phyloP scores from a whole-genome alignment of 1,284 basidiomycete species.

The Pseudozyma sp. region DNA sequence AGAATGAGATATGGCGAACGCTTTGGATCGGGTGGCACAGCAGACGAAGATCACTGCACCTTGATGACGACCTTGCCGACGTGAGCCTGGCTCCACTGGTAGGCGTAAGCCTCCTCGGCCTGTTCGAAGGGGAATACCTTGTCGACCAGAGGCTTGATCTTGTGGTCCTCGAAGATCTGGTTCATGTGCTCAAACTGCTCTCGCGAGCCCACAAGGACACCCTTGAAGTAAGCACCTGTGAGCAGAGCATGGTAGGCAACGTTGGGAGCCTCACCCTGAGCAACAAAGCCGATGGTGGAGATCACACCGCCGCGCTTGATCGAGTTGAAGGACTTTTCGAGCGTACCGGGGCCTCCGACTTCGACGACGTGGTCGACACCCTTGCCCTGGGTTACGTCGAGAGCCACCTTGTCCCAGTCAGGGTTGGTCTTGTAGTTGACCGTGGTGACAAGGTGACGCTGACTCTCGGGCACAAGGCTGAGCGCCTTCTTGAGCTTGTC shows the following conservation, averaged over 20 bases:
- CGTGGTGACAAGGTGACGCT: constrained; percentile 42
- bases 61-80: constrained; percentile 59
- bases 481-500: constrained; percentile 71
- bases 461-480: constrained; percentile 58
- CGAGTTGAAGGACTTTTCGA: constrained; percentile 71
- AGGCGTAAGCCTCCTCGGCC: constrained; percentile 71
- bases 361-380: constrained; percentile 75
- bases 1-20: too few species aligned
- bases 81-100: constrained; percentile 69
- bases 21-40: too few species aligned
- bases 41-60: constrained; percentile 15
- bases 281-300: constrained; percentile 73
- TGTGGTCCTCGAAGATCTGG: constrained; percentile 70
- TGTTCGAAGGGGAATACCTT: constrained; percentile 73
- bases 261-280: constrained; percentile 50
- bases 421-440: constrained; percentile 74
- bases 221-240: constrained; percentile 58
- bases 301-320: constrained; percentile 72
- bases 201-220: constrained; percentile 69
- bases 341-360: constrained; percentile 74
- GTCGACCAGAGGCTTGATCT: constrained; percentile 72
- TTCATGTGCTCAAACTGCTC: constrained; percentile 72
- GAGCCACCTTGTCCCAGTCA: constrained; percentile 74
- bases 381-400: constrained; percentile 72
- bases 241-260: constrained; percentile 32